A percentile compares a stretch with the other conserved stretches of the same genome.
These are phyloP conservation scores for Odontarrhena argentea DNA, from an alignment of 345 rosid species.

Conservation along the genomic window DNA sequence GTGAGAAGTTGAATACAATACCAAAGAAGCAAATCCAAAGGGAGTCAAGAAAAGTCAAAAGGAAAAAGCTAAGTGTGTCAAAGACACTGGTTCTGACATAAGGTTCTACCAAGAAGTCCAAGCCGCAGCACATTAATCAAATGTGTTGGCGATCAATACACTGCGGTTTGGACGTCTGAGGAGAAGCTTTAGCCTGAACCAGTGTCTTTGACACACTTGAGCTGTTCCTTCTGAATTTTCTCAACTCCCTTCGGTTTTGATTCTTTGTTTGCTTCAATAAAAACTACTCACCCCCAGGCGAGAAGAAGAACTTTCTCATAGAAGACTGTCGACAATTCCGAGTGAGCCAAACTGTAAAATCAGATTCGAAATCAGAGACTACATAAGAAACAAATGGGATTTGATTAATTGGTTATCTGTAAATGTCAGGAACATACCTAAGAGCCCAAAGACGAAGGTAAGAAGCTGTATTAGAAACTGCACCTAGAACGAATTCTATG, in stretches of 20 bases:
- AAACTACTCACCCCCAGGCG: slow-evolving; percentile 84
- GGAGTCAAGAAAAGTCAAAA: too few relatives aligned
- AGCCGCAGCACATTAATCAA: too few relatives aligned
- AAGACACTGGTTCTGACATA: too few relatives aligned
- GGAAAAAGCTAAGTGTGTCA: too few relatives aligned
- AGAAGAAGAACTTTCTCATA: slow-evolving; percentile 95
- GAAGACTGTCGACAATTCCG: slow-evolving; percentile 92
- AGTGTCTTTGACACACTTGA: too few relatives aligned
- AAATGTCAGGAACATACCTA: slow-evolving; percentile 52
- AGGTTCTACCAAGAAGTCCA: too few relatives aligned
- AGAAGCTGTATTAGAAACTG: slow-evolving; percentile 97
- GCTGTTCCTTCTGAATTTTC: too few relatives aligned
- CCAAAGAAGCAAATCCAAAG: too few relatives aligned
- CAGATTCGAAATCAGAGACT: slow-evolving; percentile 29
- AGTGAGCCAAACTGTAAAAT: slow-evolving; percentile 85
- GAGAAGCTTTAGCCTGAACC: too few relatives aligned
- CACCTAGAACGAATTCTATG: slow-evolving; percentile 91
- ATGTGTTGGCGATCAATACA: too few relatives aligned
- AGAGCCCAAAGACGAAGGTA: slow-evolving; percentile 99
- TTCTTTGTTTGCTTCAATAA: not conserved
- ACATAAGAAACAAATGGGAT: slow-evolving; percentile 5
- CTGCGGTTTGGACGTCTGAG: too few relatives aligned
- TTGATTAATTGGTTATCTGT: not conserved
- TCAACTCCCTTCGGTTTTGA: too few relatives aligned
- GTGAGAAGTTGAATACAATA: not conserved